Evolutionary conservation across 352 stramenopile species (phyloP).

Genomic region (Pythium biforme): DNA sequence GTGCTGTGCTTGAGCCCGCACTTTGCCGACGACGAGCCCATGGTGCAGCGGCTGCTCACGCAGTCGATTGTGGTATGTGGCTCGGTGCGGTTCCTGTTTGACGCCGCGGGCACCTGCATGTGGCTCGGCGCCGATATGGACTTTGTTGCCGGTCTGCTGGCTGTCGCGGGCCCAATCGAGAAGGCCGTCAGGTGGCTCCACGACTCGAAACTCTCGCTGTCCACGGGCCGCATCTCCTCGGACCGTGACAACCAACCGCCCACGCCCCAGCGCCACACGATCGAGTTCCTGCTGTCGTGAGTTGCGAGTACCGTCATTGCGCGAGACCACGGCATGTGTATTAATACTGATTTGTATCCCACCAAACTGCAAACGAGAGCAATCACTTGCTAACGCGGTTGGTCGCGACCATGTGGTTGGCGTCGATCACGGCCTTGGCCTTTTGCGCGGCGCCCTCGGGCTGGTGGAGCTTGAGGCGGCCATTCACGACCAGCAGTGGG

Average conservation of each 20-base stretch:
- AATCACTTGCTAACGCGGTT: constrained; percentile 53
- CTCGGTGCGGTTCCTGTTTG: constrained; percentile 59
- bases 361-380: not conserved
- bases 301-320: no score
- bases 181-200: constrained; percentile 13
- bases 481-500: constrained; percentile 93
- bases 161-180: constrained; percentile 32
- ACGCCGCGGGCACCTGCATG: constrained; percentile 34
- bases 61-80: constrained; percentile 38
- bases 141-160: constrained; percentile 45
- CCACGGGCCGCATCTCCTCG: constrained; percentile 1
- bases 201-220: constrained; percentile 9
- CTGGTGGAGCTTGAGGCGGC: constrained; percentile 63
- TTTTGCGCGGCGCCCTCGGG: constrained; percentile 35
- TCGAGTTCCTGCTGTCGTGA: constrained; percentile 18
- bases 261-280: not conserved
- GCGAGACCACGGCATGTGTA: not conserved
- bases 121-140: constrained; percentile 66
- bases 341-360: not conserved
- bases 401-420: constrained; percentile 80
- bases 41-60: constrained; percentile 52
- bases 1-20: constrained; percentile 45
- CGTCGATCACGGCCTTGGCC: constrained; percentile 63
- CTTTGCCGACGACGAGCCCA: constrained; percentile 36
- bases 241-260: not conserved